These are phyloP conservation scores for Litsea cubeba DNA, from an alignment of 164 flowering plant species.

Conservation along the genomic window DNA sequence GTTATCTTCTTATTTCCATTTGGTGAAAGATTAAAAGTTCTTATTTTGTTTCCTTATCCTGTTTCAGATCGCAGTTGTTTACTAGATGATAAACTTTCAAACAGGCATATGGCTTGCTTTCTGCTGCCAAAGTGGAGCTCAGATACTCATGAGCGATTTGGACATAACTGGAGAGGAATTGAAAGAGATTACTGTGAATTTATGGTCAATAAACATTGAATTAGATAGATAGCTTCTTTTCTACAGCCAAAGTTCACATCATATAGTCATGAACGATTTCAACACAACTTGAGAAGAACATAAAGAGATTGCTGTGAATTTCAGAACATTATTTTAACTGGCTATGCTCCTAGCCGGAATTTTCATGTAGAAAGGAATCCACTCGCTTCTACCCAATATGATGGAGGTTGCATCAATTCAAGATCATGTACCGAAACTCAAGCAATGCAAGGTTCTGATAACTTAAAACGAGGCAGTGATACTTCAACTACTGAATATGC, in stretches of 20 bases:
- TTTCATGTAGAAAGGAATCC: conserved; percentile 4
- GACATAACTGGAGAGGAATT: conserved; percentile 4
- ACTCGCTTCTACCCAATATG: background rate
- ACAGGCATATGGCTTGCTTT: background rate
- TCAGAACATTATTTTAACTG: background rate
- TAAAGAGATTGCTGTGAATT: background rate
- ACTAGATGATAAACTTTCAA: background rate
- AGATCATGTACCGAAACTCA: background rate
- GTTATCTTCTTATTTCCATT: background rate
- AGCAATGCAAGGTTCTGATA: background rate
- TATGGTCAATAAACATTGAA: background rate
- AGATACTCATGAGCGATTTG: conserved; percentile 15
- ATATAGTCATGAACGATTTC: conserved; percentile 14
- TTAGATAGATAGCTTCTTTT: background rate
- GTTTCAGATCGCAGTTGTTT: conserved; percentile 1
- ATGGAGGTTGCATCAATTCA: background rate
- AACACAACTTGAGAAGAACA: conserved; percentile 3
- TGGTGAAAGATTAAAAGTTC: background rate
- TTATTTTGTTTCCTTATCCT: background rate
- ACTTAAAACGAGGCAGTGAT: background rate
- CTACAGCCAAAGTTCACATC: background rate
- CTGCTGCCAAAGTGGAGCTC: background rate
- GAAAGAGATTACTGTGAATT: background rate
- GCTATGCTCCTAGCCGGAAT: background rate
- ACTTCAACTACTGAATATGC: conserved; percentile 19